Base-by-base conservation (phyloP, 805 yeast species). In the Saccharomycopsis oosterbeekiorum region DNA sequence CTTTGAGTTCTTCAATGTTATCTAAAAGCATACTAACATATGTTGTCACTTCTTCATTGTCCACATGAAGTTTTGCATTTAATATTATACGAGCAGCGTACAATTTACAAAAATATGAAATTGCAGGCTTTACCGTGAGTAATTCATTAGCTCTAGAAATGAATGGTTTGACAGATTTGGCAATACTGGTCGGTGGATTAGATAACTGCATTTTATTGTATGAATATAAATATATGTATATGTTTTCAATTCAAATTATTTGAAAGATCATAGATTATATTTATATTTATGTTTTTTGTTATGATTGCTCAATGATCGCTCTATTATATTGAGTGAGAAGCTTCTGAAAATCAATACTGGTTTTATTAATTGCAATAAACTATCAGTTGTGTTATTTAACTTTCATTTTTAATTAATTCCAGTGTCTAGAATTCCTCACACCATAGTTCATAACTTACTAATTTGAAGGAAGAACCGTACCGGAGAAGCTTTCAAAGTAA, bases 21-120 rank as follows among this genome's bases (percentile, higher is more conserved):
- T 87, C 96, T 60, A 93, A 73, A 55, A 94, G 73, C 1, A 70
- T 68, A 56, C 85, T 74, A 0, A 93, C 89, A 66, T 81, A 82
- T 1, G 67, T 68, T 14, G 89, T 89, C 36, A 81, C 80, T 14
- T 79, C 86, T 8, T 76, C 73, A 62, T 81, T 80, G 1, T 74
- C 67, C 24, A 80, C 74, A 68, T 91, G 97, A 21, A 85, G 74
- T 60, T 83, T 80, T 53, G 79, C 72, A 42, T 77, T 77, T 21
- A 93, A 74, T 2, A 93, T 84, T 67, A 82, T 76, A 70, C 92
- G 93, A 2, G 88, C 85, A 0, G 91, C 88, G 68, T 86, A 85
- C 57, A 86, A 70, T 64, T 77, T 78, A 72, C 94, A 87, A 71
- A 81, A 88, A 71, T 89, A 89, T 4, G 93, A 76, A 36, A 89